A percentile compares a stretch with the other conserved stretches of the same genome.
Evolutionary conservation across 306 rosid species (phyloP).

Genomic region (Argentina anserina): DNA sequence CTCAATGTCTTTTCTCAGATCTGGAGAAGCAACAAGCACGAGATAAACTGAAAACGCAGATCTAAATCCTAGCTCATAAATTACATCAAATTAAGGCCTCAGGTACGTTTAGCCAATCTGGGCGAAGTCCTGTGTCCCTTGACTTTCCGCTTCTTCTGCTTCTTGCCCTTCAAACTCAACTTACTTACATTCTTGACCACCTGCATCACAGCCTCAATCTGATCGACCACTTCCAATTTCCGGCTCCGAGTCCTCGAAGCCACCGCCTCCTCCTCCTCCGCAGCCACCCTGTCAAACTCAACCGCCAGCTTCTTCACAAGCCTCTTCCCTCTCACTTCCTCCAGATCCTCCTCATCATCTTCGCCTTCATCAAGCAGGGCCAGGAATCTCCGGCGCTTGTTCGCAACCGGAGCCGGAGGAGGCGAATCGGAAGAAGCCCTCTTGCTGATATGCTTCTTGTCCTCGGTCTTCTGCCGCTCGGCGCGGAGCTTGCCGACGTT

Average conservation of each 20-base stretch:
- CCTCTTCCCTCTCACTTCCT: conserved; percentile 25
- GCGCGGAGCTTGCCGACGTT: conserved; percentile 53
- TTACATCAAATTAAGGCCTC: background rate
- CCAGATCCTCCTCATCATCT: background rate
- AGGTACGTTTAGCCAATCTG: conserved; percentile 38
- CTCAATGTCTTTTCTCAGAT: too few species aligned
- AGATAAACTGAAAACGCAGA: too few species aligned
- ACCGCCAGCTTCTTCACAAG: conserved; percentile 80
- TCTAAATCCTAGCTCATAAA: too few species aligned
- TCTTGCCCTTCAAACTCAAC: conserved; percentile 24
- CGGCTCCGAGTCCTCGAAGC: conserved; percentile 27
- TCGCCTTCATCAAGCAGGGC: conserved; percentile 33
- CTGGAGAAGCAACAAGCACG: too few species aligned
- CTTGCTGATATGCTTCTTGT: conserved; percentile 21
- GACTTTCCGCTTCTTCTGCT: conserved; percentile 13
- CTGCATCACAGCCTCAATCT: conserved; percentile 28
- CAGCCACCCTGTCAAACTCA: conserved; percentile 79
- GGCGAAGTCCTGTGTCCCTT: conserved; percentile 46
- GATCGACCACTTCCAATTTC: conserved; percentile 23
- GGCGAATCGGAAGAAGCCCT: conserved; percentile 33
- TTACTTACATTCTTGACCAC: conserved; percentile 31
- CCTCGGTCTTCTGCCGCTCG: conserved; percentile 38
- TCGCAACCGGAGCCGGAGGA: conserved; percentile 60
- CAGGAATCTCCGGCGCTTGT: conserved; percentile 44
- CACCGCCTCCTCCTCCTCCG: conserved; percentile 29